Percentiles rank a stretch among this genome's conserved stretches.
Evolutionary conservation across 176 grass and related monocot genomes (phyloP).

Genomic region (Aechmea fasciata): DNA sequence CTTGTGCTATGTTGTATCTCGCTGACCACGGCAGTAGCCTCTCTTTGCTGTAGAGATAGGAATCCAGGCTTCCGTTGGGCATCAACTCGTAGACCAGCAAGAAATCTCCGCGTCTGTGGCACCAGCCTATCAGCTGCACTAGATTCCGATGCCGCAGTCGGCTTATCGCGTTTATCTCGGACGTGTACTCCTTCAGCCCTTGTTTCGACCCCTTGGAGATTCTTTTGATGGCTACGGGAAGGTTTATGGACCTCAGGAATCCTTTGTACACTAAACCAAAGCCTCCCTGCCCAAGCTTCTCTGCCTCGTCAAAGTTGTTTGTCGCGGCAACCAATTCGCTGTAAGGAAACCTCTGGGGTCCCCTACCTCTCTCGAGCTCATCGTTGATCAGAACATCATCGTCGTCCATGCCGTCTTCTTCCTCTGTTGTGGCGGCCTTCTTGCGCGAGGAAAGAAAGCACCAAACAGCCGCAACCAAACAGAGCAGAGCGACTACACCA

Average conservation of each 20-base stretch:
- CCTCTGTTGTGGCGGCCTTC: neutral
- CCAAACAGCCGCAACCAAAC: neutral
- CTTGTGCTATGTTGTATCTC: too few species aligned
- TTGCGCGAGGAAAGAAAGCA: neutral
- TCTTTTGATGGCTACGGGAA: constrained; percentile 54
- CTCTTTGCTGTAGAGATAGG: neutral
- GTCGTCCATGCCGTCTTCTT: constrained; percentile 10
- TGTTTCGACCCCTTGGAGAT: constrained; percentile 28
- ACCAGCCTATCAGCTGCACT: constrained; percentile 46
- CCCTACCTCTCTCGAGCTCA: too few species aligned
- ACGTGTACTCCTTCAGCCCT: constrained; percentile 41
- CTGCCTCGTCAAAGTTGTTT: too few species aligned
- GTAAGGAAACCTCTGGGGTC: too few species aligned
- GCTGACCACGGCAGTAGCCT: too few species aligned
- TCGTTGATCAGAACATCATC: too few species aligned
- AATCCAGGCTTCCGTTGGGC: too few species aligned
- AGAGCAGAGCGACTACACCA: neutral
- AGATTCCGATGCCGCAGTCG: constrained; percentile 45
- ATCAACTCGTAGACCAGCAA: too few species aligned
- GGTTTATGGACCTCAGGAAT: constrained; percentile 14
- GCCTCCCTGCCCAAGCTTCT: constrained; percentile 40
- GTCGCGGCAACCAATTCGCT: too few species aligned
- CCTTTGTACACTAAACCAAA: constrained; percentile 57
- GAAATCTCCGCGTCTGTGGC: constrained; percentile 28
- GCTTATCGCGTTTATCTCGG: constrained; percentile 54